Percentiles rank a stretch among this genome's conserved stretches.
Conservation (phyloP, 352 stramenopile species). For the Pythium diclinum region DNA sequence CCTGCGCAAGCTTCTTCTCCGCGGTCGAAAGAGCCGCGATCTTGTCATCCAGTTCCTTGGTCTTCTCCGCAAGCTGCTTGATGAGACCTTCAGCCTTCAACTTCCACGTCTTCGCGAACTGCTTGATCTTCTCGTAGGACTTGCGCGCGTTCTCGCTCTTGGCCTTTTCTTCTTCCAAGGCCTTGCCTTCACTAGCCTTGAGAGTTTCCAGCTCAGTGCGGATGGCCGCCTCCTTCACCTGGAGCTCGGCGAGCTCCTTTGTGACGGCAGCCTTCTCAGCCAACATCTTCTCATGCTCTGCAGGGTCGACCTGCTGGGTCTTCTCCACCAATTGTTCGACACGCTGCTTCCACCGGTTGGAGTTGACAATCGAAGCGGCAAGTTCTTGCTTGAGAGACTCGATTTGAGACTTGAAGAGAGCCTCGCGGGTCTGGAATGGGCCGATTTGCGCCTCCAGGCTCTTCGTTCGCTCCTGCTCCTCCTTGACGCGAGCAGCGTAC, state of each 20-base stretch:
- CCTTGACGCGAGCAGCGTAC: conserved; percentile 46
- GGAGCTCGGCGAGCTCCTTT: conserved; percentile 45
- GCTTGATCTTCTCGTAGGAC: conserved; percentile 78
- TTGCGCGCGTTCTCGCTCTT: conserved; percentile 69
- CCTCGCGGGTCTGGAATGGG: conserved; percentile 44
- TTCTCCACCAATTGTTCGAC: conserved; percentile 84
- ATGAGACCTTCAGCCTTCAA: conserved; percentile 61
- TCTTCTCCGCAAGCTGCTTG: conserved; percentile 67
- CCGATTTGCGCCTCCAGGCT: conserved; percentile 50
- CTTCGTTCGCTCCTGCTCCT: conserved; percentile 47
- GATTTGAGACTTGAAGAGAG: conserved; percentile 46
- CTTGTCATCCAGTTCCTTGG: conserved; percentile 58
- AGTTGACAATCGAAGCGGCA: conserved; percentile 49
- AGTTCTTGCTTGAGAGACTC: conserved; percentile 64
- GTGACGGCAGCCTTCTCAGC: conserved; percentile 51
- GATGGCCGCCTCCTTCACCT: conserved; percentile 37
- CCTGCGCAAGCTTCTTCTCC: conserved; percentile 39
- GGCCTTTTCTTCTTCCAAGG: conserved; percentile 51
- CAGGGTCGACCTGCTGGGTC: conserved; percentile 77
- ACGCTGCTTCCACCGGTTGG: conserved; percentile 74
- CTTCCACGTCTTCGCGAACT: conserved; percentile 84
- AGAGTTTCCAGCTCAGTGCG: conserved; percentile 43
- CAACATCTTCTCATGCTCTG: conserved; percentile 66
- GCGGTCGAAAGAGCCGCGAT: conserved; percentile 31
- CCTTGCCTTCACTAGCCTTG: conserved; percentile 24